Evolutionary conservation across 139 green algal genomes (phyloP), one percentile per base, ranked within the genome.

Genomic region (Tetradesmus lagerheimii): DNA sequence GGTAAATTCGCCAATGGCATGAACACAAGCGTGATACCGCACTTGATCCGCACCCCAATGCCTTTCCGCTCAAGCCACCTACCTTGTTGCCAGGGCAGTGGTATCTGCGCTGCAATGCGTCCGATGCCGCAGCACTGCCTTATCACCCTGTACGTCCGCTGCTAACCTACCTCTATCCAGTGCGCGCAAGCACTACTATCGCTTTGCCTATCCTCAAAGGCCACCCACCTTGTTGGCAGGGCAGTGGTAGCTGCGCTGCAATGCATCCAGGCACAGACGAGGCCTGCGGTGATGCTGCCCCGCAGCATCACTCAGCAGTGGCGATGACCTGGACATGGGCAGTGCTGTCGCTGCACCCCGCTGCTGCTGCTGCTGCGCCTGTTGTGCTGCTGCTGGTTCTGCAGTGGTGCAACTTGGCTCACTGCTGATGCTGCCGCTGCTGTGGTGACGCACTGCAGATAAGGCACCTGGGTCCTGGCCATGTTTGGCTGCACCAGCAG

Each of bases 221-320:
- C n/a, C n/a, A n/a, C n/a, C n/a, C n/a, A n/a, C n/a, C n/a, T n/a
- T n/a, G 57, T 71, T 71, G 23, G 57, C 37, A 29, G 29, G 23
- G 64, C 83, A 88, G 64, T 88, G 83, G 64, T 80, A 88, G 83
- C 83, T 88, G 27, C 83, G 83, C 20, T 80, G 83, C 62, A 88
- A 20, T 20, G 83, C 83, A 64, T 80, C n/a, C 6, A 88, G 64
- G n/a, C 64, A 64, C n/a, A 79, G 31, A n/a, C 20, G 57, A 16
- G 57, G 57, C 57, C 15, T 1, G 57, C 57, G 57, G 57, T 23
- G 2, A 1, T 71, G 57, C 57, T 71, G 57, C 3, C 23, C 23
- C 0, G 14, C 57, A 31, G 0, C 57, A 31, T 31, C 57, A 71
- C 57, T 31, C 57, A 71, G 23, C 57, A 71, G 15, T 15, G 53